These are phyloP conservation scores for Globisporangium polare DNA, from an alignment of 352 stramenopile species.

Conservation along the genomic window DNA sequence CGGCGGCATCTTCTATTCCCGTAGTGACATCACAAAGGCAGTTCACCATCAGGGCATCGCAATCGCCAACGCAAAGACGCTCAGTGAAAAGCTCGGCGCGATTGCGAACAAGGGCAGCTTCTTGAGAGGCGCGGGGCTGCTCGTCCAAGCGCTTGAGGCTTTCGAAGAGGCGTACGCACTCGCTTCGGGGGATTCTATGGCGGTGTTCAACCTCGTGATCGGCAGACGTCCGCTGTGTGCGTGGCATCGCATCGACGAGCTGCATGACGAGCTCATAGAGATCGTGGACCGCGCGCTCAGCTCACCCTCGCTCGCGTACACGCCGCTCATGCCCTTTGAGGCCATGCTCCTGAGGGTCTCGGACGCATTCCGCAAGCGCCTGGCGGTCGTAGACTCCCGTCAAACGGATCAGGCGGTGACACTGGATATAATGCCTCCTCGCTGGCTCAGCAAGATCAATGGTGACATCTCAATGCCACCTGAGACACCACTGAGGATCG, in stretches of 20 bases:
- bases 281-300: slow-evolving; percentile 21
- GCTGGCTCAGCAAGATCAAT: not conserved
- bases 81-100: slow-evolving; percentile 19
- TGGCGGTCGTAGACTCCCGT: slow-evolving; percentile 30
- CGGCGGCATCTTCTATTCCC: slow-evolving; percentile 14
- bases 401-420: slow-evolving; percentile 34
- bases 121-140: slow-evolving; percentile 39
- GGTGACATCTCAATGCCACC: slow-evolving; percentile 14
- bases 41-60: slow-evolving; percentile 42
- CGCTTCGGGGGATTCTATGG: slow-evolving; percentile 25
- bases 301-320: not conserved
- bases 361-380: slow-evolving; percentile 37
- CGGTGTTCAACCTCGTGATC: slow-evolving; percentile 48
- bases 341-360: slow-evolving; percentile 56
- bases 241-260: slow-evolving; percentile 46
- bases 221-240: slow-evolving; percentile 50
- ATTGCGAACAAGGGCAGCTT: slow-evolving; percentile 79
- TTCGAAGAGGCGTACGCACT: slow-evolving; percentile 22
- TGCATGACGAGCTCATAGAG: slow-evolving; percentile 41
- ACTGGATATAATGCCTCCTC: slow-evolving; percentile 27
- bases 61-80: slow-evolving; percentile 20
- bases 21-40: slow-evolving; percentile 30
- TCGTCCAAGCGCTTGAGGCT: slow-evolving; percentile 41
- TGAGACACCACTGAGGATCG: slow-evolving; percentile 53
- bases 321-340: slow-evolving; percentile 64